Evolutionary conservation across 1,139 yeast genomes (phyloP).

Genomic region (Sugiyamaella japonica): DNA sequence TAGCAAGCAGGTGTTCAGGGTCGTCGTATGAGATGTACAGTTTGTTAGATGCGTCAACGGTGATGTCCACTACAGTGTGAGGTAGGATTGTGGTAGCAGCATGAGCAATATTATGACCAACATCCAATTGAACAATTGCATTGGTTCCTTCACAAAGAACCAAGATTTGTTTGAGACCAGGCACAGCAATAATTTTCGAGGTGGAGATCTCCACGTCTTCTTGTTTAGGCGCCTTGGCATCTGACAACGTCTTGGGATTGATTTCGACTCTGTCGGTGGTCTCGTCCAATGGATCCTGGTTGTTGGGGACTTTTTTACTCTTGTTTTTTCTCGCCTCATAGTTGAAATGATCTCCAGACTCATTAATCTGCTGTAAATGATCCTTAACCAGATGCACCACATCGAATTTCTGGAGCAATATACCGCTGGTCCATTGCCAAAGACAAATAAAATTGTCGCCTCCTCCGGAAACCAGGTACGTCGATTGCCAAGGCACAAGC

Average conservation of each 20-base stretch:
- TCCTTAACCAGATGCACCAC: conserved; percentile 6
- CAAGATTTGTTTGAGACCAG: conserved; percentile 27
- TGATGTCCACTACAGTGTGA: conserved; percentile 41
- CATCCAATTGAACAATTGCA: conserved; percentile 26
- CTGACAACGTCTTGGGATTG: conserved; percentile 11
- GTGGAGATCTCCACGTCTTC: conserved; percentile 16
- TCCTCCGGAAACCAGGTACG: conserved; percentile 73
- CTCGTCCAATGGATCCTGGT: background rate
- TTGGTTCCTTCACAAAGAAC: conserved; percentile 28
- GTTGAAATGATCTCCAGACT: conserved; percentile 10
- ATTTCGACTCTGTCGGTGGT: conserved; percentile 6
- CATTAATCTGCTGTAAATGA: conserved; percentile 4
- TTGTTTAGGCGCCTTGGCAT: no score
- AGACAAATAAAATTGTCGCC: conserved; percentile 77
- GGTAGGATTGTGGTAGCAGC: conserved; percentile 31
- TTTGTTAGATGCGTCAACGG: conserved; percentile 36
- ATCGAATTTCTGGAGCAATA: conserved; percentile 51
- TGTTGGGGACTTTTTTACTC: background rate
- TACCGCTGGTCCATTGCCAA: conserved; percentile 72
- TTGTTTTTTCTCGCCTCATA: conserved; percentile 5
- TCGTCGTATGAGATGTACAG: conserved; percentile 53
- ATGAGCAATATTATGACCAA: conserved; percentile 29
- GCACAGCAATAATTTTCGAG: conserved; percentile 12
- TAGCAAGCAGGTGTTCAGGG: conserved; percentile 39
- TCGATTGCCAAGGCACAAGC: conserved; percentile 52